These are phyloP conservation scores for Onygenales sp. DNA, from an alignment of 2,329 filamentous ascomycete genomes.

Conservation along the genomic window DNA sequence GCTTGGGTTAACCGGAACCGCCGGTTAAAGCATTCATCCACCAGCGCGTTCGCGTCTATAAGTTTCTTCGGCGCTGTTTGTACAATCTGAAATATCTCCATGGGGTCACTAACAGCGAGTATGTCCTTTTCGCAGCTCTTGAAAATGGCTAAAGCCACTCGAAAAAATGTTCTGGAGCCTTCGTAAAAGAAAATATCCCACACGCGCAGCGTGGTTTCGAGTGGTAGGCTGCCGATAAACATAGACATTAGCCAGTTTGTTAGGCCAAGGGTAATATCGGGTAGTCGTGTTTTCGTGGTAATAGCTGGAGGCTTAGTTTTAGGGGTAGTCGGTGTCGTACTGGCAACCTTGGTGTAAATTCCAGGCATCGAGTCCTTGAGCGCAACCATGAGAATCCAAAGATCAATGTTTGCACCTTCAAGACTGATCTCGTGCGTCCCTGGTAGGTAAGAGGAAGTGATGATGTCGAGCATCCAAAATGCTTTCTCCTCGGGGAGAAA, in stretches of 20 bases:
- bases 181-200: constrained; percentile 98
- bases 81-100: constrained; percentile 93
- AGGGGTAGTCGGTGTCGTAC: constrained; percentile 43
- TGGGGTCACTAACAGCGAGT: constrained; percentile 67
- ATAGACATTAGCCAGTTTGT: constrained; percentile 98
- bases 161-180: constrained; percentile 86
- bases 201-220: constrained; percentile 81
- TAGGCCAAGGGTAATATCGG: constrained; percentile 84
- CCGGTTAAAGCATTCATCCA: constrained; percentile 74
- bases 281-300: constrained; percentile 49
- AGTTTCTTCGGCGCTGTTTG: constrained; percentile 75
- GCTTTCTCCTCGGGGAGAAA: constrained; percentile 88
- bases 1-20: constrained; percentile 74
- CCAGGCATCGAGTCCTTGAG: constrained; percentile 72
- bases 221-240: constrained; percentile 84
- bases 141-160: constrained; percentile 83
- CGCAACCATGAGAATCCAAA: constrained; percentile 83
- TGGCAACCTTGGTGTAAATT: constrained; percentile 81
- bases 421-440: constrained; percentile 86
- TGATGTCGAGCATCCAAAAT: constrained; percentile 88
- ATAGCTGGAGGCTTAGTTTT: constrained; percentile 33
- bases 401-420: constrained; percentile 85
- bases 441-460: constrained; percentile 78
- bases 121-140: constrained; percentile 79
- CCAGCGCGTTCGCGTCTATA: constrained; percentile 69